Percentiles rank a stretch among this genome's conserved stretches.
These are phyloP conservation scores for Phaseolus lunatus DNA, from an alignment of 306 rosid species.

Conservation along the genomic window DNA sequence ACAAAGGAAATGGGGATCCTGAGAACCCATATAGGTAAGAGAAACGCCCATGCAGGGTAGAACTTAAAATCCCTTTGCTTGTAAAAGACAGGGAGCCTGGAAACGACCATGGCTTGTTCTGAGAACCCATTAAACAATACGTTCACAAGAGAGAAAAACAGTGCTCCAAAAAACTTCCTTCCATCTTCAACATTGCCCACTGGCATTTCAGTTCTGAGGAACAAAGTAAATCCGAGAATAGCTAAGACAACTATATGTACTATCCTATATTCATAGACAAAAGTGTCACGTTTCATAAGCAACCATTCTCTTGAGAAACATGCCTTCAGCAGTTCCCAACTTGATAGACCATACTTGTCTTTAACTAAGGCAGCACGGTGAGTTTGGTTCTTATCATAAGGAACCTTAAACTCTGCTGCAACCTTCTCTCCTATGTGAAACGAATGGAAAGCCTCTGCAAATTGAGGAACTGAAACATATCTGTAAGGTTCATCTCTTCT, in stretches of 20 bases:
- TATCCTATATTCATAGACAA: slow-evolving; percentile 68
- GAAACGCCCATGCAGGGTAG: slow-evolving; percentile 87
- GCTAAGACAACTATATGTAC: slow-evolving; percentile 64
- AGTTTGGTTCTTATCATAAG: slow-evolving; percentile 59
- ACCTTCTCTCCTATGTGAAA: slow-evolving; percentile 66
- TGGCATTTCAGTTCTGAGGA: slow-evolving; percentile 70
- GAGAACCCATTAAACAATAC: slow-evolving; percentile 85
- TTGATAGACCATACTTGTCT: slow-evolving; percentile 72
- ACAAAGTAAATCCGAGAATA: slow-evolving; percentile 64
- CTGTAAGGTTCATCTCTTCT: slow-evolving; percentile 50
- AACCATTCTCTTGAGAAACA: slow-evolving; percentile 81
- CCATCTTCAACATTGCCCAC: slow-evolving; percentile 63
- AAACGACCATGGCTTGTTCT: slow-evolving; percentile 66
- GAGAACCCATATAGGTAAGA: slow-evolving; percentile 73
- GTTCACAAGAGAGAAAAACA: slow-evolving; percentile 68
- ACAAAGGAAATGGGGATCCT: slow-evolving; percentile 73
- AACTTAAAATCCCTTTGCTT: slow-evolving; percentile 81
- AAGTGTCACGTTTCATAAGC: slow-evolving; percentile 67
- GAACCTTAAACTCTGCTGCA: slow-evolving; percentile 53
- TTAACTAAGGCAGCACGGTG: slow-evolving; percentile 82
- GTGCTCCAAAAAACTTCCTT: slow-evolving; percentile 69
- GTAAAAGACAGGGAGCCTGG: slow-evolving; percentile 72
- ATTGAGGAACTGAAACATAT: slow-evolving; percentile 62
- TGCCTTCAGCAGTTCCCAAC: slow-evolving; percentile 73
- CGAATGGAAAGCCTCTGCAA: slow-evolving; percentile 48